Percentiles rank a stretch among this genome's conserved stretches.
phyloP scores from a whole-genome alignment of 441 rosid species.

The Corymbia citriodora region DNA sequence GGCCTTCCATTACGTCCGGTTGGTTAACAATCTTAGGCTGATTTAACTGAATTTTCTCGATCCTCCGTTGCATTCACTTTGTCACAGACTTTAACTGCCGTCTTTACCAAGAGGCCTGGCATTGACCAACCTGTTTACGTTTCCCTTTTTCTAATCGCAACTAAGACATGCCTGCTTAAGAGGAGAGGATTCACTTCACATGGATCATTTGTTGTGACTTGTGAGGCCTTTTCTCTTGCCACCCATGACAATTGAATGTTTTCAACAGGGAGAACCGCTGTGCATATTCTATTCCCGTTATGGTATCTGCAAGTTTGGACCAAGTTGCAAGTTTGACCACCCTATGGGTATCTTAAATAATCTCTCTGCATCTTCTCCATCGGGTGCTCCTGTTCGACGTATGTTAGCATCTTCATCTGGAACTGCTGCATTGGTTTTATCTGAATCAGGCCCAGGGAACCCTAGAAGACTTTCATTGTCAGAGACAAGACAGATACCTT shows the following conservation, averaged over 20 bases:
- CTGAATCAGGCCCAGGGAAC: conserved; percentile 54
- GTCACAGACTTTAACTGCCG: background rate
- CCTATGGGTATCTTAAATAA: conserved; percentile 88
- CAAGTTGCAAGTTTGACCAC: conserved; percentile 99
- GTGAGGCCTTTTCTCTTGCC: background rate
- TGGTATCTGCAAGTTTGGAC: conserved; percentile 99
- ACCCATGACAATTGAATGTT: background rate
- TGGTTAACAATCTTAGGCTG: conserved; percentile 26
- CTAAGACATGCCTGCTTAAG: background rate
- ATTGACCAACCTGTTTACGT: background rate
- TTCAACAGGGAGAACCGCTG: conserved; percentile 82
- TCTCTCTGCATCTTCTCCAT: conserved; percentile 55
- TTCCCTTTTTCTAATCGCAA: background rate
- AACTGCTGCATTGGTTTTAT: conserved; percentile 36
- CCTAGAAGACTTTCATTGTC: conserved; percentile 64
- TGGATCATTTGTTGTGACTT: background rate
- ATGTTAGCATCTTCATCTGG: conserved; percentile 52
- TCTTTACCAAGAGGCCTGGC: background rate
- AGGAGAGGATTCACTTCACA: background rate
- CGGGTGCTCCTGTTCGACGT: conserved; percentile 44
- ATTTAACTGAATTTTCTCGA: background rate
- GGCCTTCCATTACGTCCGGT: conserved; percentile 97
- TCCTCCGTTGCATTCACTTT: background rate
- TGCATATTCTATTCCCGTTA: conserved; percentile 95
- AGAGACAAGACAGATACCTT: conserved; percentile 76